A percentile compares a stretch with the other conserved stretches of the same genome.
Evolutionary conservation across 495 filamentous ascomycete genomes (phyloP).

Genomic region (Aspergillus funiculosus): DNA sequence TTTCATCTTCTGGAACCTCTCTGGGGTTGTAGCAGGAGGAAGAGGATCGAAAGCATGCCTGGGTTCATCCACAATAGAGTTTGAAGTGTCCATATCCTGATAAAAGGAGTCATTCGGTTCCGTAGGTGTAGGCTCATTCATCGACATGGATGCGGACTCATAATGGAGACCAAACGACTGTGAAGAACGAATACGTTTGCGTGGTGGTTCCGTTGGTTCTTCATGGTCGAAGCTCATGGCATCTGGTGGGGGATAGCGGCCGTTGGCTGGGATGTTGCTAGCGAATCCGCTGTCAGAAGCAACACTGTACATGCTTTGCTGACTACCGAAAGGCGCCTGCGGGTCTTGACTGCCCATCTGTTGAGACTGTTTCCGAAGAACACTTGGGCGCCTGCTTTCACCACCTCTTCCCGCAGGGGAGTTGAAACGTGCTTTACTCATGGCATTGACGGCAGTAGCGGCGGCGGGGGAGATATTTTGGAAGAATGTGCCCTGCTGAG

Average conservation of each 20-base stretch:
- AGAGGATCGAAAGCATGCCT: constrained; percentile 62
- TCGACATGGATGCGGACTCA: constrained; percentile 38
- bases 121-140: constrained; percentile 62
- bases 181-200: constrained; percentile 65
- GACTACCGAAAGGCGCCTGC: constrained; percentile 50
- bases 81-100: constrained; percentile 51
- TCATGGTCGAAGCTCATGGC: constrained; percentile 44
- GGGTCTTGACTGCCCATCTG: constrained; percentile 60
- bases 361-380: constrained; percentile 53
- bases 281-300: constrained; percentile 59
- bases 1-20: constrained; percentile 66
- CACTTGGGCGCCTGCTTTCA: constrained; percentile 45
- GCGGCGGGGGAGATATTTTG: constrained; percentile 92
- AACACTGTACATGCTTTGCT: constrained; percentile 62
- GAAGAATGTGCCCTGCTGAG: constrained; percentile 79
- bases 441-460: constrained; percentile 84
- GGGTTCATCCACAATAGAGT: constrained; percentile 47
- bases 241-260: constrained; percentile 40
- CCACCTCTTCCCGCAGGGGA: constrained; percentile 64
- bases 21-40: constrained; percentile 57
- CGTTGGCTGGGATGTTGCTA: constrained; percentile 38
- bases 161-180: constrained; percentile 34
- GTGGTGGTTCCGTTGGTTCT: constrained; percentile 69
- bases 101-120: constrained; percentile 83
- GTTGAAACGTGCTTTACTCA: constrained; percentile 91